Evolutionary conservation across 495 filamentous ascomycete genomes (phyloP).

Genomic region (Astrothelium subdiscretum): DNA sequence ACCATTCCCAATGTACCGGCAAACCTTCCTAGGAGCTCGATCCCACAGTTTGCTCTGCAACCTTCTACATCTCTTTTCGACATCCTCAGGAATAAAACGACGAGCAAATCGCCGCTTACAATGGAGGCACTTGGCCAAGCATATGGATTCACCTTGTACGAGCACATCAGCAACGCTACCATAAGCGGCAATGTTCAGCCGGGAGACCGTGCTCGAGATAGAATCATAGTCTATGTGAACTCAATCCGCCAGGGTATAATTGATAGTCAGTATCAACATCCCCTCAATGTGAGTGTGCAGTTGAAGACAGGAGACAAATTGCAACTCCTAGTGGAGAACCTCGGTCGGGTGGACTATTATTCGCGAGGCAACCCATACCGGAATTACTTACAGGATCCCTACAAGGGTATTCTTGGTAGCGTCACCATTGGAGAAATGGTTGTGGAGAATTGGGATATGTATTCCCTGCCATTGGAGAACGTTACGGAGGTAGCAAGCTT

Average conservation of each 20-base stretch:
- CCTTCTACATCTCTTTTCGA: constrained; percentile 9
- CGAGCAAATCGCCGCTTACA: constrained; percentile 15
- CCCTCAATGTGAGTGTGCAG: constrained; percentile 23
- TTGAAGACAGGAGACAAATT: constrained; percentile 30
- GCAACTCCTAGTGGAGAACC: constrained; percentile 36
- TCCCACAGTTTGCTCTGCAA: constrained; percentile 22
- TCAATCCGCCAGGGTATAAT: constrained; percentile 29
- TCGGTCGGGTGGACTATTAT: constrained; percentile 35
- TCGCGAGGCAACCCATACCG: constrained; percentile 26
- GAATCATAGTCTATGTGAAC: constrained; percentile 37
- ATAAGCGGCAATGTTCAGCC: constrained; percentile 14
- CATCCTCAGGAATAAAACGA: not conserved
- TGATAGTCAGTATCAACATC: constrained; percentile 32
- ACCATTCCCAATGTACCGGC: constrained; percentile 21
- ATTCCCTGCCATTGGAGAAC: constrained; percentile 25
- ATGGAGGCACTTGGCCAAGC: constrained; percentile 37
- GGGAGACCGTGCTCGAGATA: constrained; percentile 32
- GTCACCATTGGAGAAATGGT: constrained; percentile 28
- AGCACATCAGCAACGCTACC: constrained; percentile 22
- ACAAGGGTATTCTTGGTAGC: constrained; percentile 35
- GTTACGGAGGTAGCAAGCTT: constrained; percentile 5
- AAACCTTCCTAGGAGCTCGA: constrained; percentile 24
- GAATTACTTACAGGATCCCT: constrained; percentile 9
- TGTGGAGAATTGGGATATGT: constrained; percentile 31
- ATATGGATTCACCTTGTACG: constrained; percentile 33